These are phyloP conservation scores for Aschersonia sp. DNA, from an alignment of 2,329 filamentous ascomycete species.

Conservation along the genomic window DNA sequence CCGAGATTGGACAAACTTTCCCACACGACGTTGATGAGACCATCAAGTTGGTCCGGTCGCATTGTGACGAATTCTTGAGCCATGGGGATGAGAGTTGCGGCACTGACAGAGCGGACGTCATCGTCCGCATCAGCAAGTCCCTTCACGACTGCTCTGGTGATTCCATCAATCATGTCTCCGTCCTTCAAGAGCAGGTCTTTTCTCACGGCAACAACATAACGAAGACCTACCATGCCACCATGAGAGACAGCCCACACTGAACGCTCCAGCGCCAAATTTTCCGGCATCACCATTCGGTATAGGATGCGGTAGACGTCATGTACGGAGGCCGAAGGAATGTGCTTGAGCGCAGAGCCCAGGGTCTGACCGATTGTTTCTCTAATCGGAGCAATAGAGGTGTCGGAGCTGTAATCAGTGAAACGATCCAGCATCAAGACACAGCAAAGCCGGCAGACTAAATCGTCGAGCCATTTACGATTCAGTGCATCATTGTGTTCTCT, in stretches of 20 bases:
- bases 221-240: constrained; percentile 91
- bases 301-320: constrained; percentile 73
- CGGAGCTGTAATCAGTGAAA: constrained; percentile 94
- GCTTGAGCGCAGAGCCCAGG: constrained; percentile 73
- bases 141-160: constrained; percentile 86
- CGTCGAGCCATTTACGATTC: constrained; percentile 81
- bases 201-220: constrained; percentile 88
- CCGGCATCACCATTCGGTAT: constrained; percentile 83
- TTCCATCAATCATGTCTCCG: constrained; percentile 76
- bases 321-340: constrained; percentile 66
- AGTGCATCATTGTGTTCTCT: constrained; percentile 60
- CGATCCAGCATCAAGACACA: constrained; percentile 95
- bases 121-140: constrained; percentile 84
- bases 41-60: constrained; percentile 61
- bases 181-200: constrained; percentile 83
- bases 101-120: constrained; percentile 91
- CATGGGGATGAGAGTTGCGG: constrained; percentile 92
- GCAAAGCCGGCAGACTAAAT: constrained; percentile 85
- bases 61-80: constrained; percentile 86
- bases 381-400: constrained; percentile 92
- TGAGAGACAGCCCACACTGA: constrained; percentile 91
- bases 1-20: constrained; percentile 92
- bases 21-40: constrained; percentile 90
- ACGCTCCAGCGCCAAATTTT: constrained; percentile 57
- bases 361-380: constrained; percentile 91